A percentile compares a stretch with the other conserved stretches of the same genome.
Evolutionary conservation across 2,329 filamentous ascomycete genomes (phyloP).

Genomic region (Pestalotiopsis sp.): DNA sequence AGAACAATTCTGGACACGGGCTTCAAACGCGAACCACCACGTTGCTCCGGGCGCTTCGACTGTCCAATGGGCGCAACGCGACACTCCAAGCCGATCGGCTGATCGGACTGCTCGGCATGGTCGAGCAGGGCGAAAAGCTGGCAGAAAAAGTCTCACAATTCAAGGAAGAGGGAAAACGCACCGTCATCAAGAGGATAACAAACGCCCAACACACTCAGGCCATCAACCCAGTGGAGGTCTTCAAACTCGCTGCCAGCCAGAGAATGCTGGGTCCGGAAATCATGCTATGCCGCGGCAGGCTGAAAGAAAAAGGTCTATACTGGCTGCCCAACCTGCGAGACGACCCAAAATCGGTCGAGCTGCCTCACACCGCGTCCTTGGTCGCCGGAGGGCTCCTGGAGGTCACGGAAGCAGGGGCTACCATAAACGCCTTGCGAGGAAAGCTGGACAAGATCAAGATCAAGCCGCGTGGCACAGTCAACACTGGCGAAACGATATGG

Average conservation of each 20-base stretch:
- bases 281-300: neutral
- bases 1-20: neutral
- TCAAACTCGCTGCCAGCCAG: neutral
- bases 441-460: neutral
- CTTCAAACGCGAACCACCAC: neutral
- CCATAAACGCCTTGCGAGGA: neutral
- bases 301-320: neutral
- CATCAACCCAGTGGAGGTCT: neutral
- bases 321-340: neutral
- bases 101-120: neutral
- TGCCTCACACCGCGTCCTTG: neutral
- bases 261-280: conserved; percentile 1
- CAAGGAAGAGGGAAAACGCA: neutral
- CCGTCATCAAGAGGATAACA: neutral
- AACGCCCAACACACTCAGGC: neutral
- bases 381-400: neutral
- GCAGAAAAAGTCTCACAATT: neutral
- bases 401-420: neutral
- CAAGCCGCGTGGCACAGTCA: neutral
- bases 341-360: neutral
- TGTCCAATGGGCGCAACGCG: neutral
- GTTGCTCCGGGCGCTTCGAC: neutral
- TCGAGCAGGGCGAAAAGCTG: neutral
- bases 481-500: neutral
- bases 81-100: neutral